Evolutionary conservation across 495 filamentous ascomycete species (phyloP).

Genomic region (Entonaema liquescens): DNA sequence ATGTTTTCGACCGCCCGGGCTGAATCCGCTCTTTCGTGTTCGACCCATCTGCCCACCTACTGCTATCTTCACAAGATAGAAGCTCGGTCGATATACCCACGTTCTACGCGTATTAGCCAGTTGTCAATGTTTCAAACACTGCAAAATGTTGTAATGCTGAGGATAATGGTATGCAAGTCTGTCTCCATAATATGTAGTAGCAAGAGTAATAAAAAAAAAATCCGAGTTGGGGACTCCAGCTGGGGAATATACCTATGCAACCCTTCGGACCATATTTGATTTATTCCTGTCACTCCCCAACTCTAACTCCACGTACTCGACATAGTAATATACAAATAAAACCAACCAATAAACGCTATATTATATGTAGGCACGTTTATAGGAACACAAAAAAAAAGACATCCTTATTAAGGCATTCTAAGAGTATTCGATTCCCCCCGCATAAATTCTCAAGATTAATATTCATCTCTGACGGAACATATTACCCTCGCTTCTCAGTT

Average conservation of each 20-base stretch:
- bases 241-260: conserved; percentile 18
- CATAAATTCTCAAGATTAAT: not conserved
- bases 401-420: too few relatives aligned
- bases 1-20: too few relatives aligned
- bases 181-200: not conserved
- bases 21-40: not conserved
- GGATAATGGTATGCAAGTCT: not conserved
- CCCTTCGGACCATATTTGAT: conserved; percentile 21
- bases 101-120: not conserved
- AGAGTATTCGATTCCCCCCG: too few relatives aligned
- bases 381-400: too few relatives aligned
- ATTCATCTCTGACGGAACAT: conserved; percentile 44
- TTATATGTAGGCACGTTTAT: too few relatives aligned
- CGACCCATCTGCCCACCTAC: not conserved
- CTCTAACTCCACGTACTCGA: too few relatives aligned
- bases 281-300: not conserved
- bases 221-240: not conserved
- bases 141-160: conserved; percentile 33
- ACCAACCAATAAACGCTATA: too few relatives aligned
- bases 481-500: conserved; percentile 28
- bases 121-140: conserved; percentile 26
- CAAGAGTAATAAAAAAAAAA: not conserved
- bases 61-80: conserved; percentile 15
- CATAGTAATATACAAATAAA: too few relatives aligned
- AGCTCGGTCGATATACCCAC: conserved; percentile 22